Conservation (phyloP, 768 basidiomycete species). For the Pleurotus platypus region DNA sequence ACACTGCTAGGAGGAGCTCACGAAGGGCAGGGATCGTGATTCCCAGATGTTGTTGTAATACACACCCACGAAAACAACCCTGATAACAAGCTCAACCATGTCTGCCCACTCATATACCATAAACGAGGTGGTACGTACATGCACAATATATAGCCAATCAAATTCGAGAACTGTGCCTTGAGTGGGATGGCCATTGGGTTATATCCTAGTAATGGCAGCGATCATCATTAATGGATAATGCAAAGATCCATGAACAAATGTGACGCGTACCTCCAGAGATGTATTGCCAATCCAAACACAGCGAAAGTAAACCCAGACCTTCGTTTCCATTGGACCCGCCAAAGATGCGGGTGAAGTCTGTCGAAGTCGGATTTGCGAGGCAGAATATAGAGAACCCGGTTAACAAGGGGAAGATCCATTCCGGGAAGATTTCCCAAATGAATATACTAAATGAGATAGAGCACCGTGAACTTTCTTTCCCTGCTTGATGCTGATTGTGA, state of each 20-base stretch:
- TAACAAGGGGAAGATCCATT: slow-evolving; percentile 60
- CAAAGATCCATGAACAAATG: not conserved
- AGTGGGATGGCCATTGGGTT: slow-evolving; percentile 54
- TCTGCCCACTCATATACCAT: not conserved
- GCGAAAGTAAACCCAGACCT: slow-evolving; percentile 53
- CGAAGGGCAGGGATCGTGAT: slow-evolving; percentile 29
- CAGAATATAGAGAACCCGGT: slow-evolving; percentile 58
- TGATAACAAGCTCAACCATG: slow-evolving; percentile 8
- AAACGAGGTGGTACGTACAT: slow-evolving; percentile 28
- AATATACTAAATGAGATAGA: slow-evolving; percentile 30
- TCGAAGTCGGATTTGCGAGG: slow-evolving; percentile 43
- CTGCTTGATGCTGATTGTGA: slow-evolving; percentile 16
- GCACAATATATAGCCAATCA: slow-evolving; percentile 48
- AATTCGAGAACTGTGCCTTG: slow-evolving; percentile 42
- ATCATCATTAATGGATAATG: not conserved
- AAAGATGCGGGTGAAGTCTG: slow-evolving; percentile 53
- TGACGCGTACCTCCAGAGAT: slow-evolving; percentile 35
- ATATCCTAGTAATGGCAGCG: slow-evolving; percentile 13
- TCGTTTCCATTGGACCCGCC: slow-evolving; percentile 66
- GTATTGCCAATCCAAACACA: slow-evolving; percentile 66
- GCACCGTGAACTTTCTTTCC: no score
- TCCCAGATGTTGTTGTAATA: slow-evolving; percentile 57
- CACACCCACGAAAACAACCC: slow-evolving; percentile 43
- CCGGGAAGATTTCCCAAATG: slow-evolving; percentile 46
- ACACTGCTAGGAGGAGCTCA: slow-evolving; percentile 8